phyloP scores from a whole-genome alignment of 345 rosid species.

The Hirschfeldia incana region DNA sequence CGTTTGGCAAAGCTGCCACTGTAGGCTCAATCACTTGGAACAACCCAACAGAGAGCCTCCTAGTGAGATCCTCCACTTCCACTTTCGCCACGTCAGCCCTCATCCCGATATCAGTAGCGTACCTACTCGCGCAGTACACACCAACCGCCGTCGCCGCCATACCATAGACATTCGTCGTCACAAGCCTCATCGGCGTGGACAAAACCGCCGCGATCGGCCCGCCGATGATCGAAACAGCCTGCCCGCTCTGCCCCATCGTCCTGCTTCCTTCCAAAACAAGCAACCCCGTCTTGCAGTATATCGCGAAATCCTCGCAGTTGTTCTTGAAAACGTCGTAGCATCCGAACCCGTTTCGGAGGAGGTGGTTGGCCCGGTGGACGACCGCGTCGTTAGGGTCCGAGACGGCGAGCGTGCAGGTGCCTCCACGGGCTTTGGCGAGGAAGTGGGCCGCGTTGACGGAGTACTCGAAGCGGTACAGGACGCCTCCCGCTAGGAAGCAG shows the following conservation, averaged over 20 bases:
- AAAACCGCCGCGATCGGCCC: slow-evolving; percentile 84
- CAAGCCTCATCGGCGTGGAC: slow-evolving; percentile 67
- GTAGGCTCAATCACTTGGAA: slow-evolving; percentile 60
- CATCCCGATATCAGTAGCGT: slow-evolving; percentile 85
- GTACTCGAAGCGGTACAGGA: slow-evolving; percentile 76
- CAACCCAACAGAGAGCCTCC: slow-evolving; percentile 58
- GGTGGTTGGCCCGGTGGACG: slow-evolving; percentile 69
- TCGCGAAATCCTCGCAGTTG: slow-evolving; percentile 30
- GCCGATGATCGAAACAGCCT: slow-evolving; percentile 30
- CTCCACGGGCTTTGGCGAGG: slow-evolving; percentile 84
- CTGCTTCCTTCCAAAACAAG: neutral
- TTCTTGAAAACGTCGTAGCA: slow-evolving; percentile 43
- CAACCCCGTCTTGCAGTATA: neutral
- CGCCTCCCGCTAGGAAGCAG: slow-evolving; percentile 89
- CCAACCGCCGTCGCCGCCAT: slow-evolving; percentile 81
- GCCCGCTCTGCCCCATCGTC: neutral
- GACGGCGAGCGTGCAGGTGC: slow-evolving; percentile 87
- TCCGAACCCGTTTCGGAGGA: slow-evolving; percentile 85
- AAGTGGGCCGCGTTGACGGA: slow-evolving; percentile 74
- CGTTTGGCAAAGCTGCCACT: neutral
- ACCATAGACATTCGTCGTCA: slow-evolving; percentile 75
- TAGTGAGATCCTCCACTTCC: slow-evolving; percentile 70
- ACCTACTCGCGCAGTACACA: slow-evolving; percentile 52
- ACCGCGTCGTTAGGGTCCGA: slow-evolving; percentile 53
- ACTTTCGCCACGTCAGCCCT: slow-evolving; percentile 77